Evolutionary conservation across 2,329 filamentous ascomycete genomes (phyloP).

Genomic region (Ceratocystiopsis sp.): DNA sequence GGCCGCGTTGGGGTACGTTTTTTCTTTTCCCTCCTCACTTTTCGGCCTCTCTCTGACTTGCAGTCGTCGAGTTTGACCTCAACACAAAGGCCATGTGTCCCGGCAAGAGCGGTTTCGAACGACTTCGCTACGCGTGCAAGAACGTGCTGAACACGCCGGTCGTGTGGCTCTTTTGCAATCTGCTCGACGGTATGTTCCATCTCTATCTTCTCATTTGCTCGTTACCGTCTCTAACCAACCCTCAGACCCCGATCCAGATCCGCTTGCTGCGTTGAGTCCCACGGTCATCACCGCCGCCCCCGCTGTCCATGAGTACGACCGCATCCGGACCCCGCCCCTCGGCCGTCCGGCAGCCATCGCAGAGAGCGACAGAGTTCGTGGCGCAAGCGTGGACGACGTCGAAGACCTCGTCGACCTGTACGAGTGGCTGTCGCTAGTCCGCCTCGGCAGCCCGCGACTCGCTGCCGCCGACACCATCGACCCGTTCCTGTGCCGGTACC

Average conservation of each 20-base stretch:
- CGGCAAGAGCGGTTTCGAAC: constrained; percentile 69
- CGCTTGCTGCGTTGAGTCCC: constrained; percentile 28
- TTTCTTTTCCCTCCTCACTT: neutral
- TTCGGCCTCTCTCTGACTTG: neutral
- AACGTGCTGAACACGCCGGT: constrained; percentile 53
- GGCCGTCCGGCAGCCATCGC: constrained; percentile 17
- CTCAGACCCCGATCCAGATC: constrained; percentile 30
- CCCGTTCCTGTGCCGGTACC: constrained; percentile 51
- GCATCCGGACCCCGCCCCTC: constrained; percentile 14
- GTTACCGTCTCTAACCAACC: neutral
- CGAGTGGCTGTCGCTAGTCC: constrained; percentile 59
- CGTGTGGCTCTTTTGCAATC: constrained; percentile 65
- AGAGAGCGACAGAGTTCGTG: constrained; percentile 21
- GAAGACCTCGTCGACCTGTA: constrained; percentile 47
- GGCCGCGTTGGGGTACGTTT: constrained; percentile 54
- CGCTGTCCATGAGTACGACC: no score
- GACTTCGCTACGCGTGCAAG: constrained; percentile 60
- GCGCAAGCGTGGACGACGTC: constrained; percentile 33
- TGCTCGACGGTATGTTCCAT: constrained; percentile 23
- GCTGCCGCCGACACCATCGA: constrained; percentile 41
- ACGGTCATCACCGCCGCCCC: constrained; percentile 22
- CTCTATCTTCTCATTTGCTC: constrained; percentile 10
- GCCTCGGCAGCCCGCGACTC: constrained; percentile 48
- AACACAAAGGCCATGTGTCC: constrained; percentile 58
- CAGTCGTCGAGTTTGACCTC: constrained; percentile 68